phyloP scores from a whole-genome alignment of 2,329 filamentous ascomycete species.

The Colletotrichum gloeosporioides region DNA sequence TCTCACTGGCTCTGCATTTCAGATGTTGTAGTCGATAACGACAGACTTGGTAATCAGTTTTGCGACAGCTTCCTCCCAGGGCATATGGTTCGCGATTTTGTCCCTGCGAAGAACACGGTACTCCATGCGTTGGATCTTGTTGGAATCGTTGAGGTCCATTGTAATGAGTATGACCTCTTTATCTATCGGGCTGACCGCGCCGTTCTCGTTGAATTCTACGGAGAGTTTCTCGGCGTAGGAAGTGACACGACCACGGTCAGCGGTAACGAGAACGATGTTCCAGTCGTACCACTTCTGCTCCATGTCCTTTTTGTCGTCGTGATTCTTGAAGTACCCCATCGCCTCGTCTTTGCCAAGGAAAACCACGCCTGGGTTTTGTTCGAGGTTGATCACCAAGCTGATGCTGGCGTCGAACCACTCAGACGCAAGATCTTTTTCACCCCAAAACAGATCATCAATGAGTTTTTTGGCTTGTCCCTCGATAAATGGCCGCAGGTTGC shows the following conservation, averaged over 20 bases:
- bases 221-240: background rate
- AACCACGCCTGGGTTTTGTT: accelerated
- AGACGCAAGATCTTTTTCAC: accelerated
- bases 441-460: accelerated
- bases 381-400: background rate
- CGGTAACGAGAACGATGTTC: background rate
- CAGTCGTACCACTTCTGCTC: too few relatives aligned
- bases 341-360: background rate
- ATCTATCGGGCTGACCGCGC: background rate
- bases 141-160: background rate
- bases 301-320: background rate
- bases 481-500: accelerated
- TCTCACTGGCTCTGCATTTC: too few relatives aligned
- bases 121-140: background rate
- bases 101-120: background rate
- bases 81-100: too few relatives aligned
- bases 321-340: background rate
- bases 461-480: accelerated
- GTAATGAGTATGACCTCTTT: background rate
- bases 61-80: too few relatives aligned
- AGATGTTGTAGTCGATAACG: background rate
- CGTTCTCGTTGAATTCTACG: background rate
- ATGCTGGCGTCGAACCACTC: background rate
- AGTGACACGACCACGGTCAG: background rate
- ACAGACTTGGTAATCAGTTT: too few relatives aligned